phyloP scores from a whole-genome alignment of 495 filamentous ascomycete genomes.

The Bathelium albidoporum region DNA sequence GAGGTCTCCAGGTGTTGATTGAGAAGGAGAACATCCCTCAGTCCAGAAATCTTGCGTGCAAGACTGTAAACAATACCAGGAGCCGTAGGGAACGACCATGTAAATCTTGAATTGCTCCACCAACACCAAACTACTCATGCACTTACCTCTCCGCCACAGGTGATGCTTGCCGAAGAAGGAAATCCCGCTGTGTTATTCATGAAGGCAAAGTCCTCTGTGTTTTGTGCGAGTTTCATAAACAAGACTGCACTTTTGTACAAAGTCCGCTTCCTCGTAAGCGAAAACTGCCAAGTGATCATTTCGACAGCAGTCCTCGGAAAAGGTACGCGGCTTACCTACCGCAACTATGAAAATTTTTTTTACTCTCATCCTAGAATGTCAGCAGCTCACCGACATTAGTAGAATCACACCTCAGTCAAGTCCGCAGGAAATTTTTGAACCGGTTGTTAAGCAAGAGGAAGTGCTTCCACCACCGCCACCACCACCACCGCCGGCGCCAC shows the following conservation, averaged over 20 bases:
- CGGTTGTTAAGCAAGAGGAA: not conserved
- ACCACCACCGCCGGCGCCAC: not conserved
- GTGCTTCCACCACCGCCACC: not conserved
- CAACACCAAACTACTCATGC: not conserved
- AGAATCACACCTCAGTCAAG: conserved; percentile 4
- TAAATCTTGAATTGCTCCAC: not conserved
- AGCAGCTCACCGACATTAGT: not conserved
- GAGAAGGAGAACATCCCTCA: not conserved
- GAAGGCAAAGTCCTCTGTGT: conserved; percentile 68
- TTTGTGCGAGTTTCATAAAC: conserved; percentile 42
- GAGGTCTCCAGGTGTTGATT: not conserved
- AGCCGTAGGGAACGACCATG: conserved; percentile 27
- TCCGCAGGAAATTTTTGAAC: not conserved
- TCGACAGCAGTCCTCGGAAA: conserved; percentile 16
- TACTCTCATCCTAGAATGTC: too few relatives aligned
- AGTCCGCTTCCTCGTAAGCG: conserved; percentile 44
- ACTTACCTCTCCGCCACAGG: conserved; percentile 25
- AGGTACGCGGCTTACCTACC: conserved; percentile 15
- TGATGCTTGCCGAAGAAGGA: conserved; percentile 75
- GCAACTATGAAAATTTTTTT: too few relatives aligned
- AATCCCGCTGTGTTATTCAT: conserved; percentile 84
- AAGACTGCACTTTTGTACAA: conserved; percentile 40
- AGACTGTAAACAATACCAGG: conserved; percentile 24
- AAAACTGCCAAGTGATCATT: conserved; percentile 23
- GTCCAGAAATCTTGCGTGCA: conserved; percentile 18